phyloP scores from a whole-genome alignment of 2,329 filamentous ascomycete species.

The Xylaria polymorpha region DNA sequence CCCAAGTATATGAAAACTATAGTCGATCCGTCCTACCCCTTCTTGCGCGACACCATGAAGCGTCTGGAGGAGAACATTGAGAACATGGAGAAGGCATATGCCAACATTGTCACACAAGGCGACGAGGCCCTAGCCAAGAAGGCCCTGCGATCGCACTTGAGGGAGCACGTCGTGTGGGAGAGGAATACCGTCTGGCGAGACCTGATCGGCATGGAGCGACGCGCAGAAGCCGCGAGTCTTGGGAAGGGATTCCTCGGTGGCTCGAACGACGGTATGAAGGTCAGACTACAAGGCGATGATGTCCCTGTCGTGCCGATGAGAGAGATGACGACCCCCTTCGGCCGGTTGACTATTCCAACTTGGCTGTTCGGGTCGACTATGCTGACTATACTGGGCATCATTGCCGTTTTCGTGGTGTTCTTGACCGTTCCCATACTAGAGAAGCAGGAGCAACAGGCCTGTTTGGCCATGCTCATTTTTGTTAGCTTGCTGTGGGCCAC shows the following conservation, averaged over 20 bases:
- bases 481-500: constrained; percentile 97
- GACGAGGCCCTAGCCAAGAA: constrained; percentile 81
- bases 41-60: constrained; percentile 77
- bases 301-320: constrained; percentile 70
- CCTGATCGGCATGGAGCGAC: constrained; percentile 97
- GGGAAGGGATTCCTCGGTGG: constrained; percentile 85
- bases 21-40: constrained; percentile 85
- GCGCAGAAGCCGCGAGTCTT: constrained; percentile 92
- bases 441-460: constrained; percentile 92
- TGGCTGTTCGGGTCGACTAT: constrained; percentile 90
- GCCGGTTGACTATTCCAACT: constrained; percentile 76
- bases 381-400: constrained; percentile 76
- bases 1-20: constrained; percentile 77
- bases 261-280: constrained; percentile 73
- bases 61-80: constrained; percentile 77
- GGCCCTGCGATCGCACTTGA: constrained; percentile 87
- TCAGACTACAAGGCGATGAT: constrained; percentile 87
- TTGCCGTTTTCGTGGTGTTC: constrained; percentile 79
- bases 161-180: constrained; percentile 99
- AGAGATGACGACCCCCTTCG: constrained; percentile 82
- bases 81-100: constrained; percentile 82
- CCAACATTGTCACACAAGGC: constrained; percentile 83
- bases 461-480: constrained; percentile 90
- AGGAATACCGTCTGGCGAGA: constrained; percentile 98
- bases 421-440: constrained; percentile 85